phyloP scores from a whole-genome alignment of 352 stramenopile genomes.

The Pythium phragmiticola region DNA sequence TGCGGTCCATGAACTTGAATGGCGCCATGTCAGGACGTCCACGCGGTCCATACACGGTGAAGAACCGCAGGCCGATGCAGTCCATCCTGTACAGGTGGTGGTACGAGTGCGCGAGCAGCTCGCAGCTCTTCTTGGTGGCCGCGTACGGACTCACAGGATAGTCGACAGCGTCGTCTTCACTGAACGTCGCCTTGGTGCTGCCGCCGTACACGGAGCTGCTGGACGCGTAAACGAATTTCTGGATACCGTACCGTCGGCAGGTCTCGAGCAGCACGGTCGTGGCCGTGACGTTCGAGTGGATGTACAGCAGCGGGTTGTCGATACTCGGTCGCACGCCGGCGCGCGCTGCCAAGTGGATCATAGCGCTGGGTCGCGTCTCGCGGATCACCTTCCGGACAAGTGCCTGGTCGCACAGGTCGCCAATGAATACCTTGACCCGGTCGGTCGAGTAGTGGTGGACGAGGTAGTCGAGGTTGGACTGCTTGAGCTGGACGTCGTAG shows the following conservation, averaged over 20 bases:
- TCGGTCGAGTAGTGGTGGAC: conserved; percentile 43
- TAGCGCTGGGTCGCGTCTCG: conserved; percentile 73
- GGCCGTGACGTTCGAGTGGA: conserved; percentile 95
- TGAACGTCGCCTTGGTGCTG: conserved; percentile 90
- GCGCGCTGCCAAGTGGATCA: conserved; percentile 96
- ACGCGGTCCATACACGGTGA: conserved; percentile 97
- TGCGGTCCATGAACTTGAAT: conserved; percentile 98
- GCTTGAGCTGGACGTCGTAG: conserved; percentile 97
- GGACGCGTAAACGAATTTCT: conserved; percentile 96
- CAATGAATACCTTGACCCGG: conserved; percentile 79
- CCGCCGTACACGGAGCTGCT: conserved; percentile 95
- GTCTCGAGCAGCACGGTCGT: conserved; percentile 94
- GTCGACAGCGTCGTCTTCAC: conserved; percentile 89
- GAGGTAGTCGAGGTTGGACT: conserved; percentile 92
- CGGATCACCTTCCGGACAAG: conserved; percentile 91
- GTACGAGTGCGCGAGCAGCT: conserved; percentile 97
- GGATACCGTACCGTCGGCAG: conserved; percentile 83
- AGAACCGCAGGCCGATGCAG: conserved; percentile 96
- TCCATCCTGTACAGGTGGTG: conserved; percentile 96
- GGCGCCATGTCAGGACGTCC: conserved; percentile 98
- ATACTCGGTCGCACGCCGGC: conserved; percentile 97
- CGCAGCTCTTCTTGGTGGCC: conserved; percentile 96
- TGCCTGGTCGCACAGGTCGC: conserved; percentile 93
- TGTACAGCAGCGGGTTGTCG: conserved; percentile 97
- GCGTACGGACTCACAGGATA: conserved; percentile 96